phyloP scores from a whole-genome alignment of 768 basidiomycete genomes.

The Hebeloma cylindrosporum region DNA sequence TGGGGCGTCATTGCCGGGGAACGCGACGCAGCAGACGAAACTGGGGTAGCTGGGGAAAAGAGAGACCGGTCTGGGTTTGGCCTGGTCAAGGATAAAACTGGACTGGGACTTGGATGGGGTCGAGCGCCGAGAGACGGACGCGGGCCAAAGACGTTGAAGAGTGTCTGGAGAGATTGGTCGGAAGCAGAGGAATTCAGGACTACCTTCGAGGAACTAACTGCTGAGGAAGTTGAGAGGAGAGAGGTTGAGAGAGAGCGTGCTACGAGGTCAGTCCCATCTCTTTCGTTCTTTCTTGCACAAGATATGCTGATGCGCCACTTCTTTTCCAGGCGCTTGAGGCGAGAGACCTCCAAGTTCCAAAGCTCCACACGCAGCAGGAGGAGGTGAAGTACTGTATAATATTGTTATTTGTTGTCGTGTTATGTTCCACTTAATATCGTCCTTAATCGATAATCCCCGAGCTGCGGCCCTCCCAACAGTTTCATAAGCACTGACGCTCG shows the following conservation, averaged over 20 bases:
- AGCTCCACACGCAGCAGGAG: conserved; percentile 39
- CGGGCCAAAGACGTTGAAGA: conserved; percentile 78
- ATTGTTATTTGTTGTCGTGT: conserved; percentile 16
- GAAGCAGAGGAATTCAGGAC: conserved; percentile 92
- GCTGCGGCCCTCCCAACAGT: no score
- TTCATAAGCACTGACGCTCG: no score
- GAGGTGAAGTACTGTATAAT: conserved; percentile 28
- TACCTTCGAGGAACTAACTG: conserved; percentile 78
- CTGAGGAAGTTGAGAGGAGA: conserved; percentile 89
- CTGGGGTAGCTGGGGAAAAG: conserved; percentile 26
- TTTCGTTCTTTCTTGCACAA: neutral
- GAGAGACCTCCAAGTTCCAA: conserved; percentile 45
- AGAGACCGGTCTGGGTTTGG: conserved; percentile 53
- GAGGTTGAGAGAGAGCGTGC: conserved; percentile 88
- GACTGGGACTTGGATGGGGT: conserved; percentile 73
- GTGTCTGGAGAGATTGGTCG: conserved; percentile 95
- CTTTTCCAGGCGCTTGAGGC: conserved; percentile 32
- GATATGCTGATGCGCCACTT: neutral
- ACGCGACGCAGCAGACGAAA: conserved; percentile 33
- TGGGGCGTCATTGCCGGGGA: conserved; percentile 82
- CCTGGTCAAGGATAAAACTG: conserved; percentile 78
- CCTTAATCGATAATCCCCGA: no score
- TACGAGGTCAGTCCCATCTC: conserved; percentile 45
- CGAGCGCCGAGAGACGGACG: conserved; percentile 75
- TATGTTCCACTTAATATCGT: conserved; percentile 11